Evolutionary conservation across 768 basidiomycete species (phyloP), one percentile per base, ranked within the genome.

Genomic region (Boletellus emodensis): DNA sequence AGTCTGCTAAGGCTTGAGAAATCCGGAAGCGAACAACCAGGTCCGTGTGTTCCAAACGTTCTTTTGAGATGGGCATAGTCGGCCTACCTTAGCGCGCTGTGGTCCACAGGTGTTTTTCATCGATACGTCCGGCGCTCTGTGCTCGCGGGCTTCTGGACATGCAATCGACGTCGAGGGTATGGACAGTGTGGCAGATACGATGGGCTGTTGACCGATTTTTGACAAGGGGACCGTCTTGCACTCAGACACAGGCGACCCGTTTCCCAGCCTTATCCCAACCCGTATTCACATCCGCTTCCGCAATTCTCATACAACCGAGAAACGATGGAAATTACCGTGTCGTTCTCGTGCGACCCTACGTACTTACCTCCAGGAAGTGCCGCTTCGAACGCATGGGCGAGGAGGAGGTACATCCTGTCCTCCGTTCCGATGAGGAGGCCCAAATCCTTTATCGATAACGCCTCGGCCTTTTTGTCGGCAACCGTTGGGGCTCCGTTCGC

Each of bases 101-200:
- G 4, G 40, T n/a, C 7, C 46, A 20, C 20, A 91, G 86, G 86
- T 92, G 15, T 92, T 90, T 71, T 92, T 88, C 71, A 79, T 92
- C 46, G 90, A 93, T 63, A 77, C 79, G 2, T 79, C 80, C 17
- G 90, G 90, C 17, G 82, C 81, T 10, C 67, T 92, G 37, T 92
- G 87, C 63, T 88, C 90, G 9, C 78, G 85, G 57, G 78, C 81
- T 4, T 80, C 89, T 14, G 90, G 90, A 0, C 89, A 91, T 67
- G 90, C 89, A 8, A 71, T 93, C 34, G 90, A 93, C 59, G 68
- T 92, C 33, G 82, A 91, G 75, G 79, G 89, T 85, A 65, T 20
- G 69, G 54, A 14, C 17, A 40, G 43, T 34, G 26, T 22, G 26
- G 6, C 41, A 41, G 35, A 42, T 41, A 15, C 17, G 22, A 46